Base-by-base conservation (phyloP, 345 rosid genomes). In the Hibiscus mutabilis region DNA sequence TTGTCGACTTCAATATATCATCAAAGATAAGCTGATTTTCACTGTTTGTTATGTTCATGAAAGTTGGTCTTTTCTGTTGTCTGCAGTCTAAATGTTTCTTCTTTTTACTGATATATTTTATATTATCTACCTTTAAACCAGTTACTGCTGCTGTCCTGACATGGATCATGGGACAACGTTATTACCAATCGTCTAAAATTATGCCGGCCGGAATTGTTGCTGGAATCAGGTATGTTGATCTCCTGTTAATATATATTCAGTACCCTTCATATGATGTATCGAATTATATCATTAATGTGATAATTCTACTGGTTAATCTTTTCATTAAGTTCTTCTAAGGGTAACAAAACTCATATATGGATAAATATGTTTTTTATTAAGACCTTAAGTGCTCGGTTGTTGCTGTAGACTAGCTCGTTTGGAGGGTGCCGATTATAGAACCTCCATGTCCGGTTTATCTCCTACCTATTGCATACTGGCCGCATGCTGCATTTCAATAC, bases 181-280 rank as follows among this genome's bases (percentile, higher is more conserved):
- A 90, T 75, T 58, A 88, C 69, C 85, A 88, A 40, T 92, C 99
- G 42, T 85, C 90, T 19, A 92, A 95, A 84, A 79, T 95, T 68
- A 92, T 95, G 98, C 99, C 99, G 14, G 94, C 99, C 61, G 99
- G 94, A 74, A 63, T 95, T 69, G 83, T 95, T 68, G 96, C 92
- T 6, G 99, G 82, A 66, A 82, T 92, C 82, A 90, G 99, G 99
- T 88, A 75, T 22, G 42, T 70, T 25, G 19, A 73, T 35, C 40
- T 44, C 56, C 49, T 15, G 6, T 73, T 52, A 22, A 19, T 15
- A 59, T 9, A 22, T 24, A 14, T 40, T 16, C n/a, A 4, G 5
- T 4, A 42, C 6, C 33, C 22, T 65, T 31, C 59, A 5, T 60
- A 2, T 15, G 33, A 11, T 44, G 10, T 60, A 3, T 13, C 47